phyloP scores from a whole-genome alignment of 2,329 filamentous ascomycete genomes.

The Capronia epimyces region DNA sequence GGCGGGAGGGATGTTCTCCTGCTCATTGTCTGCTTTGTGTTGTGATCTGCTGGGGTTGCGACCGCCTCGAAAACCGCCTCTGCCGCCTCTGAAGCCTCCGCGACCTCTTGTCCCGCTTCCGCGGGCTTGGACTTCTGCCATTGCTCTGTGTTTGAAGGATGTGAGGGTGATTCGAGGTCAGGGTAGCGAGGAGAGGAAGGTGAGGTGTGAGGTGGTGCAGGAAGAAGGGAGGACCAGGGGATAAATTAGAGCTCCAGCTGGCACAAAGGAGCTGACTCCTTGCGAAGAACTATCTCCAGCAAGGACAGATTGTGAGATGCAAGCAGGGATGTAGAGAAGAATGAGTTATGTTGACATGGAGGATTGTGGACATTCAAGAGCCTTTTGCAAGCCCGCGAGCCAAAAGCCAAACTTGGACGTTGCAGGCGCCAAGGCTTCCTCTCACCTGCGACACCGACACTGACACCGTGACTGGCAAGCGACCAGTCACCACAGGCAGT shows the following conservation, averaged over 20 bases:
- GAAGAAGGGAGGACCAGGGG: conserved; percentile 7
- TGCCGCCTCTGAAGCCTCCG: conserved; percentile 34
- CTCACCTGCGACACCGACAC: no score
- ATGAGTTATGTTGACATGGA: conserved; percentile 23
- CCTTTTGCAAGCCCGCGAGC: conserved; percentile 10
- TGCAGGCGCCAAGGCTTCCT: neutral
- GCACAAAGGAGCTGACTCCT: conserved; percentile 16
- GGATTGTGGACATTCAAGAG: conserved; percentile 12
- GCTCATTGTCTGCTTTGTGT: conserved; percentile 65
- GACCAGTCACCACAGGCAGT: no score
- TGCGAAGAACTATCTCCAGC: conserved; percentile 11
- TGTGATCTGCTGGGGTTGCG: conserved; percentile 47
- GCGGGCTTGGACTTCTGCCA: conserved; percentile 93
- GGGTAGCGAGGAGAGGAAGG: conserved; percentile 4
- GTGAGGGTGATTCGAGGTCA: conserved; percentile 12
- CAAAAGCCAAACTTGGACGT: conserved; percentile 11
- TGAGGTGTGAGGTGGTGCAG: conserved; percentile 19
- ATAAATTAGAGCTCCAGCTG: conserved; percentile 26
- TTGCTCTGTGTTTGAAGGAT: conserved; percentile 47
- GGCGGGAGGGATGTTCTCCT: conserved; percentile 55
- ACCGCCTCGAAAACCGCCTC: conserved; percentile 83
- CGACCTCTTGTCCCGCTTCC: conserved; percentile 56
- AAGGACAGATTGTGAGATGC: conserved; percentile 11
- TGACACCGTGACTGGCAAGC: no score
- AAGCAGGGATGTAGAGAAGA: conserved; percentile 10